phyloP scores from a whole-genome alignment of 495 filamentous ascomycete genomes.

The Xylaria grammica region DNA sequence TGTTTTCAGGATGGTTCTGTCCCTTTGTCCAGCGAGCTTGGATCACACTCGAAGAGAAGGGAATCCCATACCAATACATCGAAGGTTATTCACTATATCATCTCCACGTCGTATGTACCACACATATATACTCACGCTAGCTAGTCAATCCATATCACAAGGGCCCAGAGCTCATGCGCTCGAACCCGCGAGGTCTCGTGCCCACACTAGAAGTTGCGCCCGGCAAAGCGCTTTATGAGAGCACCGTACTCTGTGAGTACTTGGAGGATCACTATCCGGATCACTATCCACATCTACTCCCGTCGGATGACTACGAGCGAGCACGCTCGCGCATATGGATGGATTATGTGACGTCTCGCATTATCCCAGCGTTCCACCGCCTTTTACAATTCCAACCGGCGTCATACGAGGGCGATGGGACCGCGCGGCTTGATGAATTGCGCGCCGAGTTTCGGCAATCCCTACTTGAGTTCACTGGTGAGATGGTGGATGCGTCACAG shows the following conservation, averaged over 20 bases:
- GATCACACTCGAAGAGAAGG: conserved; percentile 66
- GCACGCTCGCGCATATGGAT: conserved; percentile 64
- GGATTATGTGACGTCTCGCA: conserved; percentile 63
- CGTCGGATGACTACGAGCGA: conserved; percentile 52
- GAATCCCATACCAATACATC: conserved; percentile 68
- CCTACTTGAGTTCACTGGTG: conserved; percentile 57
- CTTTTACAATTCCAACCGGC: conserved; percentile 62
- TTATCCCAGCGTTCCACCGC: conserved; percentile 63
- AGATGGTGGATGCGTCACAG: conserved; percentile 50
- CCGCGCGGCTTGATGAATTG: conserved; percentile 48
- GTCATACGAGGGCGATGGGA: conserved; percentile 39
- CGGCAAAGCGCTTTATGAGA: conserved; percentile 63
- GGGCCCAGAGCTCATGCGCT: conserved; percentile 55
- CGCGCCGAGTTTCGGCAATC: conserved; percentile 32
- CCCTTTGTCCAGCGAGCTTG: conserved; percentile 64
- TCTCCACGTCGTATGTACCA: background rate
- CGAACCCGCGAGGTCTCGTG: conserved; percentile 67
- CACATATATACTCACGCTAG: background rate
- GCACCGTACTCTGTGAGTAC: conserved; percentile 65
- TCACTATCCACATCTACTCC: conserved; percentile 50
- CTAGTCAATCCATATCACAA: conserved; percentile 65
- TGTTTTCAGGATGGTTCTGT: conserved; percentile 70
- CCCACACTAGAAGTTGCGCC: conserved; percentile 59
- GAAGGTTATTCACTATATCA: conserved; percentile 42
- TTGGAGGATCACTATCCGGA: conserved; percentile 64